Base-by-base conservation (phyloP, 371 early-diverging fungal species). In the Haplosporangium sp. region DNA sequence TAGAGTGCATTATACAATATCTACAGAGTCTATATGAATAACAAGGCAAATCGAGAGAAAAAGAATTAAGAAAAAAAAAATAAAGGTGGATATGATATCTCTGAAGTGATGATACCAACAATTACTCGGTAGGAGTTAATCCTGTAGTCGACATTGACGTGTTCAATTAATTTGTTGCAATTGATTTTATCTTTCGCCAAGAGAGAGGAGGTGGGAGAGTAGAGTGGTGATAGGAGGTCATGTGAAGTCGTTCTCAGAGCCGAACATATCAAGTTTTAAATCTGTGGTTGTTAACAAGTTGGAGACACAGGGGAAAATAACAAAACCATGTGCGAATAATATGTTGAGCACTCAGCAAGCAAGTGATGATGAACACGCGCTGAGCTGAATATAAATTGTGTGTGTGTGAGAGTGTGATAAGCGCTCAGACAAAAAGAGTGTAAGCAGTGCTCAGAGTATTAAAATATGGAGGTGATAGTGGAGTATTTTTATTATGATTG, bases 1-100 rank as follows among this genome's bases (percentile, higher is more conserved):
- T 78, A 78, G 69, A 72, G 35, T 55, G 35, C 27, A n/a, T 27
- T 27, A 27, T 27, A 27, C 27, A 27, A 27, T 27, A 27, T 37
- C 42, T n/a, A 10, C 40, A 53, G 34, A 63, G 50, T 50, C n/a
- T 15, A 27, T 27, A 50, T 15, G 50, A 50, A 50, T 50, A 50
- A 4, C 27, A 27, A 27, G 27, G 27, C 50, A 50, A 50, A 45
- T 1, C 15, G 45, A 45, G 10, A 45, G 15, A 45, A 4, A 27
- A 27, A 27, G 27, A 27, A 27, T 27, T 27, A 27, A 1, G 27
- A 27, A 27, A 27, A 27, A 27, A 27, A 27, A 27, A 27, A 27
- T 27, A 27, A 45, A 13, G 45, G 13, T 45, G 10, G 45, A 45
- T 45, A 45, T 15, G 45, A 45, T 45, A 45, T 45, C 45, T 15